Conservation (phyloP, 805 yeast species). For the Saccharomyces mikatae region DNA sequence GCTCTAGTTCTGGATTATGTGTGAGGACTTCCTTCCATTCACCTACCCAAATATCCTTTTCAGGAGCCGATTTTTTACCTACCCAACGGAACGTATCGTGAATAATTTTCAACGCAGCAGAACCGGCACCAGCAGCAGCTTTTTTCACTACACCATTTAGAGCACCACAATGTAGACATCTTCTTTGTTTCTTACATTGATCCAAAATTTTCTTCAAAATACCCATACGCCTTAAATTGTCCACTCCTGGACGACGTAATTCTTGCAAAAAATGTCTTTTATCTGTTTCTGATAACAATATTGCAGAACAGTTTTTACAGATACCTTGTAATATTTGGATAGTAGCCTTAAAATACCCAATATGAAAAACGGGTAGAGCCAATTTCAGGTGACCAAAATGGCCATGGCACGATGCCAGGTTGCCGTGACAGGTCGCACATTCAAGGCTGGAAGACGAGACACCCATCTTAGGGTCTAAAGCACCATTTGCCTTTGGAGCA, state of each 20-base stretch:
- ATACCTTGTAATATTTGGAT: conserved; percentile 82
- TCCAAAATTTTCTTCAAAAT: conserved; percentile 74
- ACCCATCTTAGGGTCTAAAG: conserved; percentile 90
- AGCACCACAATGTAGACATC: conserved; percentile 81
- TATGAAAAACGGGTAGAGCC: conserved; percentile 94
- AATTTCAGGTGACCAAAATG: conserved; percentile 93
- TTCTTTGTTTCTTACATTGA: conserved; percentile 90
- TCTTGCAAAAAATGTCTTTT: conserved; percentile 68
- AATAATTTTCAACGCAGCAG: conserved; percentile 88
- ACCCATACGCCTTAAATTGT: conserved; percentile 87
- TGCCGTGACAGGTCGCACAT: conserved; percentile 88
- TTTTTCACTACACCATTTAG: conserved; percentile 95
- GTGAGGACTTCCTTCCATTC: conserved; percentile 71
- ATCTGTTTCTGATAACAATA: conserved; percentile 64
- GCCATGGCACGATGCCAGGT: conserved; percentile 91
- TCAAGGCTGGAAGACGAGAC: conserved; percentile 77
- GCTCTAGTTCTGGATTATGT: conserved; percentile 80
- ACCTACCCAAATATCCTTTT: conserved; percentile 77
- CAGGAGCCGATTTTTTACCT: conserved; percentile 82
- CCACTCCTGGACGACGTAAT: conserved; percentile 78
- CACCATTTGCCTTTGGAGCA: conserved; percentile 74
- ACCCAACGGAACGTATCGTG: conserved; percentile 95
- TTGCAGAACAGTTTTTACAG: conserved; percentile 80
- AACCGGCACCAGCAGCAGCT: conserved; percentile 85
- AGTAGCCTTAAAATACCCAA: conserved; percentile 90